phyloP scores from a whole-genome alignment of 2,329 filamentous ascomycete species.

The Claviceps cyperi region DNA sequence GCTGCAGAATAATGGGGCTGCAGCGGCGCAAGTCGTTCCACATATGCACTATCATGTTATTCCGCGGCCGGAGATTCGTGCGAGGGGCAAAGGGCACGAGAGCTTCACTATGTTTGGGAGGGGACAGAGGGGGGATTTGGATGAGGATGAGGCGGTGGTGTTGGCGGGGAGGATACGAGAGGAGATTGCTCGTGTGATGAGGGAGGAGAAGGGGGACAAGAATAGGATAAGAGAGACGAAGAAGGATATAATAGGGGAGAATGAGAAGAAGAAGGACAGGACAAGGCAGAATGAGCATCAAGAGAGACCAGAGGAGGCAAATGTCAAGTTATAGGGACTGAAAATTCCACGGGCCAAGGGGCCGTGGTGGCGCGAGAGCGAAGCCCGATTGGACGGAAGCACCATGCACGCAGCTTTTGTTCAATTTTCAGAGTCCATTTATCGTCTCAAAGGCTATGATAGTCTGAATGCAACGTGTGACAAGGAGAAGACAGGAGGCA shows the following conservation, averaged over 20 bases:
- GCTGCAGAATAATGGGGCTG: constrained; percentile 85
- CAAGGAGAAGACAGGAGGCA: too few relatives aligned
- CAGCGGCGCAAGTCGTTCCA: constrained; percentile 82
- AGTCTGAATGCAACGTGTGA: too few relatives aligned
- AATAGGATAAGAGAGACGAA: neutral
- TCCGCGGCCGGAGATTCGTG: constrained; percentile 57
- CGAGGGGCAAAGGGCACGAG: constrained; percentile 37
- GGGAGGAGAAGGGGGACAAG: constrained; percentile 27
- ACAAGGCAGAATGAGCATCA: neutral
- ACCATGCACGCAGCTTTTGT: too few relatives aligned
- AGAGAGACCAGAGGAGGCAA: neutral
- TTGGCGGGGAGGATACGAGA: constrained; percentile 42
- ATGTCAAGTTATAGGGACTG: neutral
- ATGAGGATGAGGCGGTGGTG: constrained; percentile 54
- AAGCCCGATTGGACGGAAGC: too few relatives aligned
- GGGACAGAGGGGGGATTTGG: constrained; percentile 57
- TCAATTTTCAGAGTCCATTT: too few relatives aligned
- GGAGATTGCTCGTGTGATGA: constrained; percentile 33
- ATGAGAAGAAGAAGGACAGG: neutral
- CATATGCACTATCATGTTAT: constrained; percentile 95
- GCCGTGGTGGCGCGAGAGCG: neutral
- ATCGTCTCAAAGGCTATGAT: too few relatives aligned
- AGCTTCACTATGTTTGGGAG: constrained; percentile 76
- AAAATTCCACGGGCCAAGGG: neutral
- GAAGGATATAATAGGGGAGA: neutral